These are phyloP conservation scores for Tolypocladium paradoxum DNA, from an alignment of 2,329 filamentous ascomycete genomes.

Conservation along the genomic window DNA sequence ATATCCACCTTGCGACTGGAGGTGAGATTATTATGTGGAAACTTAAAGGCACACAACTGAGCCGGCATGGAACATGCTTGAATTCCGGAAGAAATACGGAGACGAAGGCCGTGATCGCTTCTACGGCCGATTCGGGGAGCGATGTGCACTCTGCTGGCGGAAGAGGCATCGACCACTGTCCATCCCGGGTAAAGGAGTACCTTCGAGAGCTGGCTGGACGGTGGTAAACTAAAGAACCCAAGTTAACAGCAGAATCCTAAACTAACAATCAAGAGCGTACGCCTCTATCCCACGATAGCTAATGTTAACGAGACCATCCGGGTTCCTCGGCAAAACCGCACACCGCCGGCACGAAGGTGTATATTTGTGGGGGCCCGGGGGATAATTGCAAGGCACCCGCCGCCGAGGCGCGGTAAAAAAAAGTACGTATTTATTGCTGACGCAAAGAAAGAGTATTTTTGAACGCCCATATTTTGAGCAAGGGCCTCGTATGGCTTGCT, in stretches of 20 bases:
- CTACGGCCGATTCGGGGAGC: constrained; percentile 7
- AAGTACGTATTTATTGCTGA: background rate
- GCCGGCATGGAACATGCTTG: constrained; percentile 4
- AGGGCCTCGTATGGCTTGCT: constrained; percentile 26
- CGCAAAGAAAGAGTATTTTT: constrained; percentile 25
- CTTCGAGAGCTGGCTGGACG: constrained; percentile 16
- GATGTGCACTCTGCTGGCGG: constrained; percentile 9
- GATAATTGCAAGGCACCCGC: no score
- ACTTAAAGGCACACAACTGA: no score
- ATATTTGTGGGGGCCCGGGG: no score
- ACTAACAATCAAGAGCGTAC: background rate
- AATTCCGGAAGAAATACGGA: constrained; percentile 18
- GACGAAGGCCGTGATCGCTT: constrained; percentile 11
- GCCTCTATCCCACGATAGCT: constrained; percentile 18
- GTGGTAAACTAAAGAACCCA: constrained; percentile 17
- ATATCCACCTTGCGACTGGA: background rate
- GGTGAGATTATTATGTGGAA: background rate
- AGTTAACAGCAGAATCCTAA: background rate
- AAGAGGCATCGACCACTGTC: constrained; percentile 20
- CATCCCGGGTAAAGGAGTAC: constrained; percentile 17
- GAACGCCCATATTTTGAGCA: constrained; percentile 34
- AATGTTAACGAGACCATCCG: constrained; percentile 16
- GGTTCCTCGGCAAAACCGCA: constrained; percentile 17
- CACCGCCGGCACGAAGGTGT: no score
- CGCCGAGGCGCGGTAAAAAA: no score